A percentile compares a stretch with the other conserved stretches of the same genome.
Conservation (phyloP, 305 asterid species). For the Fraxinus velutina region DNA sequence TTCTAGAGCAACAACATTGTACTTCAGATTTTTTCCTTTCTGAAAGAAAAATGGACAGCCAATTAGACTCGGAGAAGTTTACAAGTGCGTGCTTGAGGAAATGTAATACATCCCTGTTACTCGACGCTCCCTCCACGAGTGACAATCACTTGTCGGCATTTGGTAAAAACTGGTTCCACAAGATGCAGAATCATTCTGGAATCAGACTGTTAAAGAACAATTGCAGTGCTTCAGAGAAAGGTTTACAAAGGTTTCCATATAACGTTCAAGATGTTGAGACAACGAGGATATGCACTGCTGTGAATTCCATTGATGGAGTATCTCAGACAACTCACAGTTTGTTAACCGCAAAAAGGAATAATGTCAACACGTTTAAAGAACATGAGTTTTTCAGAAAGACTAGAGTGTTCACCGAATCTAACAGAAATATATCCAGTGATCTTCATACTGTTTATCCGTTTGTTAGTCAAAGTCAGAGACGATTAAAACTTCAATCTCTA, state of each 20-base stretch:
- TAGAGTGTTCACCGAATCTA: conserved; percentile 23
- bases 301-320: conserved; percentile 42
- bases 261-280: conserved; percentile 36
- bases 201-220: conserved; percentile 26
- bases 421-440: conserved; percentile 29
- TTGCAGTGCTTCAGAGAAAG: conserved; percentile 25
- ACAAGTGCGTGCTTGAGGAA: conserved; percentile 25
- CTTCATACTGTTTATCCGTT: conserved; percentile 26
- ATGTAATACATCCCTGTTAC: conserved; percentile 24
- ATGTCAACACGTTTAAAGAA: conserved; percentile 31
- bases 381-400: conserved; percentile 26
- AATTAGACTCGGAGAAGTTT: conserved; percentile 21
- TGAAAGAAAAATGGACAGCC: conserved; percentile 23
- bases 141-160: conserved; percentile 21
- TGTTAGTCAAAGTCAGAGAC: conserved; percentile 35
- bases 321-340: conserved; percentile 53
- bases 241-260: conserved; percentile 29
- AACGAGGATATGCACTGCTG: conserved; percentile 42
- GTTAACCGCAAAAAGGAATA: conserved; percentile 41
- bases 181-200: conserved; percentile 31
- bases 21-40: conserved; percentile 24
- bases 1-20: conserved; percentile 24
- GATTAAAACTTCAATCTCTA: conserved; percentile 40
- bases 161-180: conserved; percentile 34
- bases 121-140: conserved; percentile 32